These are phyloP conservation scores for Ophiostoma populinum DNA, from an alignment of 2,329 filamentous ascomycete genomes.

Conservation along the genomic window DNA sequence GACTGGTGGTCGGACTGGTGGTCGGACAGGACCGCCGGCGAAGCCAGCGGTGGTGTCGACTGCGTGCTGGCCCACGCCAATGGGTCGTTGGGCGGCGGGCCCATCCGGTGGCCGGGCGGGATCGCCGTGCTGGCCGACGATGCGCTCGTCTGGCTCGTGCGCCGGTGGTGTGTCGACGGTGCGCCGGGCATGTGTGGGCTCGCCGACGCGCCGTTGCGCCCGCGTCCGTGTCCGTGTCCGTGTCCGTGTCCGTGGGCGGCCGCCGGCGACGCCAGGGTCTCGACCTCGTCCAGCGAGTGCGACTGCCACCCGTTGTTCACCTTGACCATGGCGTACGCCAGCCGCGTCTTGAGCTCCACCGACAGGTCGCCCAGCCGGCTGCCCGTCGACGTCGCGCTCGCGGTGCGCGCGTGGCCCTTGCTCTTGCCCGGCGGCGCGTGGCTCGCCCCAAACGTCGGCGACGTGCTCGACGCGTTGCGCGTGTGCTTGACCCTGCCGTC, in stretches of 20 bases:
- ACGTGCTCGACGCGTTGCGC: conserved; percentile 24
- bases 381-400: conserved; percentile 42
- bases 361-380: conserved; percentile 69
- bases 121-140: conserved; percentile 5
- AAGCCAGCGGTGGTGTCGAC: conserved; percentile 6
- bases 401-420: conserved; percentile 32
- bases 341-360: conserved; percentile 60
- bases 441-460: conserved; percentile 22
- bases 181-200: conserved; percentile 30
- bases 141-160: conserved; percentile 7
- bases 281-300: conserved; percentile 60
- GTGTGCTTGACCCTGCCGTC: conserved; percentile 52
- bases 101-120: neutral
- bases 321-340: conserved; percentile 89
- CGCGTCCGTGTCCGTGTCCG: conserved; percentile 34
- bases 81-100: conserved; percentile 1
- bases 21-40: too few relatives aligned
- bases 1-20: too few relatives aligned
- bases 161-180: conserved; percentile 20
- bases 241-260: conserved; percentile 36
- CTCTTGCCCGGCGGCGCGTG: too few relatives aligned
- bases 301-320: conserved; percentile 80
- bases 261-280: conserved; percentile 47
- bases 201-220: conserved; percentile 32
- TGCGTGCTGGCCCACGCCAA: conserved; percentile 1